phyloP scores from a whole-genome alignment of 306 rosid genomes.

The Vigna trinervia region DNA sequence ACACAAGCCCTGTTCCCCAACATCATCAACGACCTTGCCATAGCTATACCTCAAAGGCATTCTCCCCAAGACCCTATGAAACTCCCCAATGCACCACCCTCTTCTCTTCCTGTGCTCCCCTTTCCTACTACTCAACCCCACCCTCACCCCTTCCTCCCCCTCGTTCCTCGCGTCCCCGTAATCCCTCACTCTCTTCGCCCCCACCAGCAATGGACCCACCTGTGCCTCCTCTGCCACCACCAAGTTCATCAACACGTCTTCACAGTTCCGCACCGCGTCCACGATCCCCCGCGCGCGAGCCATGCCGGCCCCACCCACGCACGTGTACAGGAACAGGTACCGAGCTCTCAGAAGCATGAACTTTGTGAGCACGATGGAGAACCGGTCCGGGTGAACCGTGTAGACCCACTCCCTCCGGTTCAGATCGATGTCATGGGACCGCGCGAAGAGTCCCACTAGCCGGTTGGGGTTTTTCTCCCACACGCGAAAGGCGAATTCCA shows the following conservation, averaged over 20 bases:
- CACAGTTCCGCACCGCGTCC: slow-evolving; percentile 70
- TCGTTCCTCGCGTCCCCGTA: slow-evolving; percentile 77
- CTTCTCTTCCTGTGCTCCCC: slow-evolving; percentile 80
- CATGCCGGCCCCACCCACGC: slow-evolving; percentile 64
- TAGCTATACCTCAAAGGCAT: slow-evolving; percentile 78
- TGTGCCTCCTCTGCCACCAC: slow-evolving; percentile 65
- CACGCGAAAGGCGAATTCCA: slow-evolving; percentile 68
- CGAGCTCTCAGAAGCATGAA: slow-evolving; percentile 62
- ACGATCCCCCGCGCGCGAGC: slow-evolving; percentile 59
- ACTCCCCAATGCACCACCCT: slow-evolving; percentile 75
- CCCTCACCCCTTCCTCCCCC: slow-evolving; percentile 41
- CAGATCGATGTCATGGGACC: slow-evolving; percentile 81
- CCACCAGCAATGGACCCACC: slow-evolving; percentile 75
- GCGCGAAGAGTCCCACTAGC: slow-evolving; percentile 71
- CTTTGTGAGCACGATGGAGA: slow-evolving; percentile 84
- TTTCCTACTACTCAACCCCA: slow-evolving; percentile 79
- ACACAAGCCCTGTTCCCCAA: slow-evolving; percentile 82
- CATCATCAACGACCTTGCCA: slow-evolving; percentile 72
- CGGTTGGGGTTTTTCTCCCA: slow-evolving; percentile 64
- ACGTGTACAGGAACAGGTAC: slow-evolving; percentile 65
- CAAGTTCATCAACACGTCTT: slow-evolving; percentile 86
- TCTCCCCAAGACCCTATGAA: slow-evolving; percentile 67
- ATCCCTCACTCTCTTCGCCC: slow-evolving; percentile 69
- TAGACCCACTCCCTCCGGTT: slow-evolving; percentile 75
- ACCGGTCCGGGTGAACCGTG: slow-evolving; percentile 79